These are phyloP conservation scores for Aspergillus funiculosus DNA, from an alignment of 495 filamentous ascomycete species.

Conservation along the genomic window DNA sequence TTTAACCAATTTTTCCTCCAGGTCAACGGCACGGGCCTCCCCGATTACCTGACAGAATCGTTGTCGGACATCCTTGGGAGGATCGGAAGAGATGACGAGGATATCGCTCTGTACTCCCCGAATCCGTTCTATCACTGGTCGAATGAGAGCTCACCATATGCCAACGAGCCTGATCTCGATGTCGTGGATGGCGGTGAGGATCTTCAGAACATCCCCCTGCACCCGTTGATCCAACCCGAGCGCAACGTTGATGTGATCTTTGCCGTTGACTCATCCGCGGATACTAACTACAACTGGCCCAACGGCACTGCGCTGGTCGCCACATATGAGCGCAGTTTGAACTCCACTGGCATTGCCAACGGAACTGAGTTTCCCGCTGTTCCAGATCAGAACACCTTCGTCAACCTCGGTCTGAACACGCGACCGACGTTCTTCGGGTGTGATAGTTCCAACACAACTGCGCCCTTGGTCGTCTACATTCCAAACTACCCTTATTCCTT, in stretches of 20 bases:
- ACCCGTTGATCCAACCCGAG: slow-evolving; percentile 71
- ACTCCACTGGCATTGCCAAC: slow-evolving; percentile 54
- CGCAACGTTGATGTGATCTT: slow-evolving; percentile 85
- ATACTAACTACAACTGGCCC: slow-evolving; percentile 70
- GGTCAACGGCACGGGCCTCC: slow-evolving; percentile 46
- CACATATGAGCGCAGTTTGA: slow-evolving; percentile 66
- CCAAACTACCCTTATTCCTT: slow-evolving; percentile 74
- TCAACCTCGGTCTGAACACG: slow-evolving; percentile 76
- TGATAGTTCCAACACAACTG: slow-evolving; percentile 52
- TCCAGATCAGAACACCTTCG: slow-evolving; percentile 74
- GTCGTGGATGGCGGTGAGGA: slow-evolving; percentile 85
- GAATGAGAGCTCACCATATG: slow-evolving; percentile 51
- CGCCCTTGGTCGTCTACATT: slow-evolving; percentile 75
- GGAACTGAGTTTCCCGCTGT: slow-evolving; percentile 76
- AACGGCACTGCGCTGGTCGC: slow-evolving; percentile 79
- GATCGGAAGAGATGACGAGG: slow-evolving; percentile 54
- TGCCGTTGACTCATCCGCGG: slow-evolving; percentile 78
- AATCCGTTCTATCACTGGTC: slow-evolving; percentile 79
- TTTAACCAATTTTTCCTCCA: slow-evolving; percentile 72
- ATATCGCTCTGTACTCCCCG: slow-evolving; percentile 73
- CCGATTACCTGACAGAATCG: slow-evolving; percentile 45
- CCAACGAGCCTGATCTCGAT: slow-evolving; percentile 50
- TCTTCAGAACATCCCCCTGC: slow-evolving; percentile 78
- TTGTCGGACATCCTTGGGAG: slow-evolving; percentile 45
- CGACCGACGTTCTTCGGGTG: slow-evolving; percentile 91